phyloP scores from a whole-genome alignment of 2,329 filamentous ascomycete species.

The Hypoxylon sp. region DNA sequence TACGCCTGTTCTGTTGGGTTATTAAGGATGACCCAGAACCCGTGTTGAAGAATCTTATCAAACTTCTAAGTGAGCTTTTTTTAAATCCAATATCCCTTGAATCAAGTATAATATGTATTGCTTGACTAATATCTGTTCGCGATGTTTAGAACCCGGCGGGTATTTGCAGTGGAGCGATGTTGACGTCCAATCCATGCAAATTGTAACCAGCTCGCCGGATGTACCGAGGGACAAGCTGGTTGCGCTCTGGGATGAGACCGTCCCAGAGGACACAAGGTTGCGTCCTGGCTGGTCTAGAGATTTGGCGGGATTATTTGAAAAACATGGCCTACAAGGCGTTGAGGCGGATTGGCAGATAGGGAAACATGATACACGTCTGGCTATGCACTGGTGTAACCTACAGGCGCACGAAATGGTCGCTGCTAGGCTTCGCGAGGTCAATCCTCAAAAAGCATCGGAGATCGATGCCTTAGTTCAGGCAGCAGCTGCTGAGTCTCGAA shows the following conservation, averaged over 20 bases:
- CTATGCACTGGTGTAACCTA: slow-evolving; percentile 7
- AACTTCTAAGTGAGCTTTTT: background rate
- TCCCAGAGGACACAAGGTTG: slow-evolving; percentile 1
- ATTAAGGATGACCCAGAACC: background rate
- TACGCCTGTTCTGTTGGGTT: slow-evolving; percentile 3
- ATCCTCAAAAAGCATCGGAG: slow-evolving; percentile 1
- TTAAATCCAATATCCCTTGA: background rate
- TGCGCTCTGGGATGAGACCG: background rate
- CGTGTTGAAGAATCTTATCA: slow-evolving; percentile 1
- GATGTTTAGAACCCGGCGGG: background rate
- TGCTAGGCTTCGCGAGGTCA: background rate
- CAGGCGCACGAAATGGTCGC: background rate
- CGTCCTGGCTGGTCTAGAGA: background rate
- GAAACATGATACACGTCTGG: background rate
- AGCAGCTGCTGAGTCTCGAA: background rate
- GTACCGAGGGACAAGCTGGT: background rate
- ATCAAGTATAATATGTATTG: background rate
- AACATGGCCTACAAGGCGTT: background rate
- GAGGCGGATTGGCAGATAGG: slow-evolving; percentile 9
- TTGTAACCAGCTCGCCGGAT: background rate
- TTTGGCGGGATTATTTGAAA: background rate
- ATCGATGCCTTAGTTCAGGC: background rate
- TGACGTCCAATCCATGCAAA: background rate
- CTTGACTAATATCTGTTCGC: background rate
- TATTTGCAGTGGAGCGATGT: slow-evolving; percentile 5